Base-by-base conservation (phyloP, 2,329 filamentous ascomycete genomes). In the Hypoxylon sp. region DNA sequence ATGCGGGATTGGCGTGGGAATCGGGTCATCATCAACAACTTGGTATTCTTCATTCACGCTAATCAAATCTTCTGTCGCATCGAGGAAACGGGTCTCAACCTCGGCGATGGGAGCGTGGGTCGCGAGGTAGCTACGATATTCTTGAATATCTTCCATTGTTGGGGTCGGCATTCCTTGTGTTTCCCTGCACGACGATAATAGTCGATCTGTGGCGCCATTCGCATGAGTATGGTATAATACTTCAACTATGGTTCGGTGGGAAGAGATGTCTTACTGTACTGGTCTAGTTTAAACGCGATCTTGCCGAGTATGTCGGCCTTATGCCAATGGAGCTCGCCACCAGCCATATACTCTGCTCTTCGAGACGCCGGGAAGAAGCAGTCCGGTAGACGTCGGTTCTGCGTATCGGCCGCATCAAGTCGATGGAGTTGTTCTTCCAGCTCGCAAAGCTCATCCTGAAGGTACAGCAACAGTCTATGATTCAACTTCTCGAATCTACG, bases 401-500 rank as follows among this genome's bases (percentile, higher is more conserved):
- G 82, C 0, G 87, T 87, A 72, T 89, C 87, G 0, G 81, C 80
- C 20, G 81, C 81, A 75, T 97, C 95, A 0, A 96, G 80, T 0
- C 85, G 83, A 17, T 88, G 87, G 0, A 98, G 85, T 64, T 95
- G 89, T 74, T 94, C 90, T 79, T 97, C 94, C 40, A 97, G 83
- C 74, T 95, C 91, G 31, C 86, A 85, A 17, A 97, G 88, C 78
- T 97, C 93, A 76, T 97, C 94, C 79, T 97, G 95, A 14, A 97
- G 84, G 69, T 96, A 90, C 0, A 97, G 84, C 2, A 98, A 82
- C 2, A 97, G 82, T 2, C 95, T 90, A 77, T 97, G 94, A 74
- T 96, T 95, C 17, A 97, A 82, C 10, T 89, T 86, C 77, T 93
- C 91, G 75, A 98, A 98, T 63, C 91, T 91, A 48, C 95, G 89